Evolutionary conservation across 805 yeast genomes (phyloP).

Genomic region (Soucietia sequanensis): DNA sequence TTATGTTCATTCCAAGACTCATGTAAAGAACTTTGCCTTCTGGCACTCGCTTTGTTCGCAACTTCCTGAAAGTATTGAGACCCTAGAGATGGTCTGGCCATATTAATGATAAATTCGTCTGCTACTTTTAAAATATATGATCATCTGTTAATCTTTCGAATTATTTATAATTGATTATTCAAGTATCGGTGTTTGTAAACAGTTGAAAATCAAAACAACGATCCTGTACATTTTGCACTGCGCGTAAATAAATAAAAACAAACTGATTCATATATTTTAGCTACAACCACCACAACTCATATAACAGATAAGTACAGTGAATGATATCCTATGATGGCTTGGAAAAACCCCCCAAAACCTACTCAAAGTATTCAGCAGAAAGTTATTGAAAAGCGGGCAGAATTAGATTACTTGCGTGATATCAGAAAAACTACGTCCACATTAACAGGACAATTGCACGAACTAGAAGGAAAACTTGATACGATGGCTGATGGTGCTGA

Average conservation of each 20-base stretch:
- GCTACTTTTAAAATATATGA: too few relatives aligned
- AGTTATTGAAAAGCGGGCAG: conserved; percentile 48
- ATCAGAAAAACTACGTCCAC: conserved; percentile 45
- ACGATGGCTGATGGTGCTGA: conserved; percentile 56
- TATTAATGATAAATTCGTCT: too few relatives aligned
- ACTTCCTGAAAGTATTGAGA: conserved; percentile 1
- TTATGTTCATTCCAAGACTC: neutral
- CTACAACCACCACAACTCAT: too few relatives aligned
- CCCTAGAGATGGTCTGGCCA: conserved; percentile 3
- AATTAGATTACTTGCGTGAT: conserved; percentile 49
- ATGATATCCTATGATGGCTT: too few relatives aligned
- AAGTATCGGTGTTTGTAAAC: too few relatives aligned
- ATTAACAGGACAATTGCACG: conserved; percentile 47
- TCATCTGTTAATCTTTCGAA: too few relatives aligned
- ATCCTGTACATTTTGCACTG: too few relatives aligned
- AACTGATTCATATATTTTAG: too few relatives aligned
- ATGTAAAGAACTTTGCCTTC: conserved; percentile 1
- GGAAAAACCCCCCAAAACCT: conserved; percentile 8
- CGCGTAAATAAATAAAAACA: too few relatives aligned
- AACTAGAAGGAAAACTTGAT: conserved; percentile 47
- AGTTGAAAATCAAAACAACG: too few relatives aligned
- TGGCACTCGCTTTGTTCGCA: neutral
- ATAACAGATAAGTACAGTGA: too few relatives aligned
- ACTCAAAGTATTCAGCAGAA: conserved; percentile 22
- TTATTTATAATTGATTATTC: too few relatives aligned